These are phyloP conservation scores for Debaryomycetaceae sp. DNA, from an alignment of 1,139 yeast species.

Conservation along the genomic window DNA sequence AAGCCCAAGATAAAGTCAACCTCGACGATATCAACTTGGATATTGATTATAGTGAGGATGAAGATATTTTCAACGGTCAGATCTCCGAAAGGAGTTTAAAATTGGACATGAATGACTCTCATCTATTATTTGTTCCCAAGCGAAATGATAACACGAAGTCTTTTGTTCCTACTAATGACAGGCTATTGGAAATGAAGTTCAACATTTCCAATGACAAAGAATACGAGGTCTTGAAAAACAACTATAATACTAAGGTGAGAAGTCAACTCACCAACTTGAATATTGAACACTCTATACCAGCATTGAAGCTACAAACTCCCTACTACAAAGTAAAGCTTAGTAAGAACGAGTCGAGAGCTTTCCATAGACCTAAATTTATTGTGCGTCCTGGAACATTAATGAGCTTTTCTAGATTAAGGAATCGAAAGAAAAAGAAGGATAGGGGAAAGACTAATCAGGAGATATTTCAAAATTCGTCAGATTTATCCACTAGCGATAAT, in stretches of 20 bases:
- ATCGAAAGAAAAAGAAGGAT: conserved; percentile 87
- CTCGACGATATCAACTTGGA: conserved; percentile 20
- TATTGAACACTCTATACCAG: conserved; percentile 91
- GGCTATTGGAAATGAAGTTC: conserved; percentile 52
- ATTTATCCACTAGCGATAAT: conserved; percentile 80
- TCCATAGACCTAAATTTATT: conserved; percentile 75
- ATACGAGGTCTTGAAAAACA: conserved; percentile 77
- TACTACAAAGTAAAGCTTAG: conserved; percentile 78
- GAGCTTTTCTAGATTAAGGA: conserved; percentile 69
- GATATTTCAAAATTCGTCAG: conserved; percentile 66
- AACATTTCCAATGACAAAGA: conserved; percentile 86
- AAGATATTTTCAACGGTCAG: conserved; percentile 74
- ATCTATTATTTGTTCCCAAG: conserved; percentile 61
- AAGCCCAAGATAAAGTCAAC: conserved; percentile 12
- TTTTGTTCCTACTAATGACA: conserved; percentile 48
- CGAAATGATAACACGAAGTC: conserved; percentile 25
- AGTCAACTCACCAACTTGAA: conserved; percentile 87
- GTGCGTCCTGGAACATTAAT: conserved; percentile 77
- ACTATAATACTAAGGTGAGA: conserved; percentile 88
- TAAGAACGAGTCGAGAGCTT: conserved; percentile 67
- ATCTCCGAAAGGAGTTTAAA: conserved; percentile 43
- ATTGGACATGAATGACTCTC: conserved; percentile 86
- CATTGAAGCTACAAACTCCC: conserved; percentile 83
- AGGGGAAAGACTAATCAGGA: conserved; percentile 78
- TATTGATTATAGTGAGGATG: conserved; percentile 64